Evolutionary conservation across 2,329 filamentous ascomycete genomes (phyloP).

Genomic region (Rugonectria rugulosa): DNA sequence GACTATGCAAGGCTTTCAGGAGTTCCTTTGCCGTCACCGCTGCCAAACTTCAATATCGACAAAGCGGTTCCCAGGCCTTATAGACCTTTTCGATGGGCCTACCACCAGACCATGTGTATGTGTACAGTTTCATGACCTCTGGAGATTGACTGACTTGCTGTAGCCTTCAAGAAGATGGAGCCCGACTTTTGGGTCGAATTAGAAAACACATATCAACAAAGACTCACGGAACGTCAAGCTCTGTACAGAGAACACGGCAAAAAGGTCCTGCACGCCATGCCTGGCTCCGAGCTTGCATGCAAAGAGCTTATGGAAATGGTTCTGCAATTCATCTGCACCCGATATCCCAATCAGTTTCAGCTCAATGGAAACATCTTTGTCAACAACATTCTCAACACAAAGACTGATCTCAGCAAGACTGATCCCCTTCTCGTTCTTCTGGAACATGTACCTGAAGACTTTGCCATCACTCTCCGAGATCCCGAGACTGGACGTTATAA

Average conservation of each 20-base stretch:
- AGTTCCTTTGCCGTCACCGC: slow-evolving; percentile 72
- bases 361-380: slow-evolving; percentile 66
- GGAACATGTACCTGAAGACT: slow-evolving; percentile 85
- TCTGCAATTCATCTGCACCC: slow-evolving; percentile 77
- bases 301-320: slow-evolving; percentile 91
- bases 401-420: slow-evolving; percentile 65
- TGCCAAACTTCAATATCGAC: slow-evolving; percentile 70
- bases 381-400: slow-evolving; percentile 72
- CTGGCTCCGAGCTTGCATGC: slow-evolving; percentile 79
- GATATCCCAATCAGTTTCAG: slow-evolving; percentile 80
- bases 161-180: slow-evolving; percentile 80
- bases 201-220: slow-evolving; percentile 72
- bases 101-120: slow-evolving; percentile 90
- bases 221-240: slow-evolving; percentile 72
- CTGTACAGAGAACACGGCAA: slow-evolving; percentile 70
- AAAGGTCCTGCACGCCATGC: slow-evolving; percentile 71
- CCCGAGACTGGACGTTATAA: slow-evolving; percentile 75
- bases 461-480: slow-evolving; percentile 77
- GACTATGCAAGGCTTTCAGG: slow-evolving; percentile 79
- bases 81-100: slow-evolving; percentile 82
- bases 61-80: slow-evolving; percentile 78
- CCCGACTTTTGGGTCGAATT: slow-evolving; percentile 90
- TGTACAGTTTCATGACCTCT: neutral
- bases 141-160: slow-evolving; percentile 40
- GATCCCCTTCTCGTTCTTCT: slow-evolving; percentile 75